Conservation (phyloP, 768 basidiomycete species). For the Russula sp. region DNA sequence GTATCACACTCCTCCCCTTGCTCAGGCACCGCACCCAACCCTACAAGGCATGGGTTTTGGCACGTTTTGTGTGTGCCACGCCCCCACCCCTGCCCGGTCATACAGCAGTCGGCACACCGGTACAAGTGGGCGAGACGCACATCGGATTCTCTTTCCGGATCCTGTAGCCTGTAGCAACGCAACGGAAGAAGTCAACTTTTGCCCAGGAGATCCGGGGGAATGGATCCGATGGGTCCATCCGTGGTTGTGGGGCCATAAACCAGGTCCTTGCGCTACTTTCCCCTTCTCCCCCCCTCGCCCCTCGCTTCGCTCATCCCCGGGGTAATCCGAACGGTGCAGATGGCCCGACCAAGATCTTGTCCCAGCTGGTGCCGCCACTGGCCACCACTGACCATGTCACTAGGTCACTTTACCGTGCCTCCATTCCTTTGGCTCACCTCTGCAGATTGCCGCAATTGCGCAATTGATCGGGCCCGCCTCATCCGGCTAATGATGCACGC, state of each 20-base stretch:
- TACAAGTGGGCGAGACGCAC: background rate
- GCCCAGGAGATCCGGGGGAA: background rate
- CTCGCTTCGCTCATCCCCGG: background rate
- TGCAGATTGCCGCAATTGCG: conserved; percentile 21
- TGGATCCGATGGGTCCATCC: background rate
- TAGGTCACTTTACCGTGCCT: background rate
- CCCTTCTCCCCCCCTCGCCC: no score
- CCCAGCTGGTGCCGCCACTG: background rate
- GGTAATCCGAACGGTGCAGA: background rate
- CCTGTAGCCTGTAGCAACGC: background rate
- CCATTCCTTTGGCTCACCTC: conserved; percentile 7
- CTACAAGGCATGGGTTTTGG: background rate
- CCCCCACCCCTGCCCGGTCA: background rate
- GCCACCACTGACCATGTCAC: background rate
- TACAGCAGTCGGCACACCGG: background rate
- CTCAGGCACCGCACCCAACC: no score
- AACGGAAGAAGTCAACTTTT: background rate
- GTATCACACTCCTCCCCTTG: background rate
- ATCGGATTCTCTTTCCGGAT: background rate
- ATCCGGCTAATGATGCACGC: conserved; percentile 11
- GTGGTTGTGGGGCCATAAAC: background rate
- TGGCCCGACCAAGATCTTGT: conserved; percentile 3
- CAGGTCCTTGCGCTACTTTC: background rate
- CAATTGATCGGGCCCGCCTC: conserved; percentile 16
- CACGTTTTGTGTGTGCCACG: background rate